Conservation (phyloP, 192 early-diverging fungal species). For the Physocladia obscura region DNA sequence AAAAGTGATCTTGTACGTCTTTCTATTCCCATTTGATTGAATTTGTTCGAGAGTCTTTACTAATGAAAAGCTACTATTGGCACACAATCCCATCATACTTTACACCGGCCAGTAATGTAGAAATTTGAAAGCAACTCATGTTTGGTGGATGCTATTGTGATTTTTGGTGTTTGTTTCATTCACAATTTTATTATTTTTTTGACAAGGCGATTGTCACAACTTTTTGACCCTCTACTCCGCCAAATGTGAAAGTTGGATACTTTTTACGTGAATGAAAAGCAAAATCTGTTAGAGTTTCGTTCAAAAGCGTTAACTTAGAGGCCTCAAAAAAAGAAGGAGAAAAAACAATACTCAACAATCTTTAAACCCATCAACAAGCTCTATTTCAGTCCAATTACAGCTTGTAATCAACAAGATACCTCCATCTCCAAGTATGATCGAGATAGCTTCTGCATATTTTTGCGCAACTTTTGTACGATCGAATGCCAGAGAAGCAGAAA, state of each 20-base stretch:
- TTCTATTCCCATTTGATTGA: too few relatives aligned
- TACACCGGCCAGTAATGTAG: too few relatives aligned
- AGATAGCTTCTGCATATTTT: slow-evolving; percentile 60
- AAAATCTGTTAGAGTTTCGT: slow-evolving; percentile 45
- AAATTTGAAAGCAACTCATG: too few relatives aligned
- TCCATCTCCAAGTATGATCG: slow-evolving; percentile 60
- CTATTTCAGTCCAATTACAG: slow-evolving; percentile 92
- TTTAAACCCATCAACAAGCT: slow-evolving; percentile 68
- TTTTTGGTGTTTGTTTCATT: too few relatives aligned
- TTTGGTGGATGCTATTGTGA: too few relatives aligned
- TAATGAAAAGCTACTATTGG: too few relatives aligned
- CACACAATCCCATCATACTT: too few relatives aligned
- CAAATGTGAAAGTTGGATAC: slow-evolving; percentile 85
- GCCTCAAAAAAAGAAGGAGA: not conserved
- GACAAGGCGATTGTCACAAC: slow-evolving; percentile 81
- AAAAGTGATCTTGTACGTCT: too few relatives aligned
- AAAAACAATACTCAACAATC: slow-evolving; percentile 40
- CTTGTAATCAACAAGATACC: slow-evolving; percentile 83
- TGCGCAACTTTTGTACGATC: slow-evolving; percentile 10
- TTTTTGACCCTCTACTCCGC: slow-evolving; percentile 83
- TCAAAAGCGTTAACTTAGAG: too few relatives aligned
- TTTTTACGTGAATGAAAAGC: slow-evolving; percentile 69
- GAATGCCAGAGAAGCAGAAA: slow-evolving; percentile 19
- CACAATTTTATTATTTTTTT: slow-evolving; percentile 44
- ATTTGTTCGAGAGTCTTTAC: too few relatives aligned